Percentiles rank a stretch among this genome's conserved stretches.
These are phyloP conservation scores for Wickerhamomyces bisporus DNA, from an alignment of 805 yeast species.

Conservation along the genomic window DNA sequence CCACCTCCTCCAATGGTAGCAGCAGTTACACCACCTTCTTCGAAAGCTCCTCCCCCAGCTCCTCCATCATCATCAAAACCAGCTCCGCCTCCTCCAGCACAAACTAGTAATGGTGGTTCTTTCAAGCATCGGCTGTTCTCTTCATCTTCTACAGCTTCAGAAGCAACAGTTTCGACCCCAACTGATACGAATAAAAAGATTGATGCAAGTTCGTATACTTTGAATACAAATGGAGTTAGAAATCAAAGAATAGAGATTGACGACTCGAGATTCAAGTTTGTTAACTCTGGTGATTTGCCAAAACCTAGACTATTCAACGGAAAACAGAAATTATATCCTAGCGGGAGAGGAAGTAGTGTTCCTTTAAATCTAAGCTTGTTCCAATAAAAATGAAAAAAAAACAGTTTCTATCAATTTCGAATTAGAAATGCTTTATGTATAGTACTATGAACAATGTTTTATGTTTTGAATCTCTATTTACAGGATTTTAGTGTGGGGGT, in stretches of 20 bases:
- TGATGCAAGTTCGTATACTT: constrained; percentile 24
- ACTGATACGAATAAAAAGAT: constrained; percentile 17
- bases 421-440: no score
- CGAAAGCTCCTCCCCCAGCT: constrained; percentile 12
- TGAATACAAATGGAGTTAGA: constrained; percentile 19
- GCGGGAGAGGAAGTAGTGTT: constrained; percentile 91
- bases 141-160: constrained; percentile 16
- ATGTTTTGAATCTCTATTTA: neutral
- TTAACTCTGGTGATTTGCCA: constrained; percentile 67
- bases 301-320: constrained; percentile 79
- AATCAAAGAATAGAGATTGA: constrained; percentile 38
- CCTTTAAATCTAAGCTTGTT: constrained; percentile 59
- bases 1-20: constrained; percentile 17
- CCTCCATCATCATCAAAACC: constrained; percentile 5
- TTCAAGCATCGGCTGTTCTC: constrained; percentile 19
- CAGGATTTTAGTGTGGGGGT: neutral
- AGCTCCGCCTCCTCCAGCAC: constrained; percentile 1
- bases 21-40: constrained; percentile 17
- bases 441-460: no score
- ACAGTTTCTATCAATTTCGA: no score
- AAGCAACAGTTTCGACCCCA: constrained; percentile 9
- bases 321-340: constrained; percentile 77
- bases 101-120: neutral
- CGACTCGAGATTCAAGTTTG: constrained; percentile 22
- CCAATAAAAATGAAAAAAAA: constrained; percentile 9